Evolutionary conservation across 192 early-diverging fungal genomes (phyloP).

Genomic region (Chytriomyces sp.): DNA sequence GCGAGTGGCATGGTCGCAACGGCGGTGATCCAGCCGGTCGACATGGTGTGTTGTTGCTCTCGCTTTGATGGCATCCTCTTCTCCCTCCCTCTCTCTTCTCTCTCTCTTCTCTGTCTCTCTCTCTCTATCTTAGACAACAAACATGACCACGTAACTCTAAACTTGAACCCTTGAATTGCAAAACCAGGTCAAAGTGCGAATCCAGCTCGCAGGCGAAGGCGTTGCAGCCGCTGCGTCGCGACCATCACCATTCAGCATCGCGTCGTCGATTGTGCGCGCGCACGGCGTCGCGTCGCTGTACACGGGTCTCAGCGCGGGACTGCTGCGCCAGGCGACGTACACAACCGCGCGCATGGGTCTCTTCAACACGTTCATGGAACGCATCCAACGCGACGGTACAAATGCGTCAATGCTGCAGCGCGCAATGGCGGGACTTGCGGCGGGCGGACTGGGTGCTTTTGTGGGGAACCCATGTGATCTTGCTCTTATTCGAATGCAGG

Average conservation of each 20-base stretch:
- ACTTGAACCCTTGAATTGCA: neutral
- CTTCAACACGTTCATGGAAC: constrained; percentile 57
- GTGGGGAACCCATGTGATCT: constrained; percentile 55
- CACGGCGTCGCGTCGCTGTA: constrained; percentile 46
- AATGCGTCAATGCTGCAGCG: constrained; percentile 49
- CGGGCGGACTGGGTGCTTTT: constrained; percentile 55
- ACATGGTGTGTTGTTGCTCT: constrained; percentile 43
- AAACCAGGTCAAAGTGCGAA: constrained; percentile 55
- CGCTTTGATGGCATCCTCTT: no score
- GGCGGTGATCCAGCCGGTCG: constrained; percentile 58
- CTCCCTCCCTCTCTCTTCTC: no score
- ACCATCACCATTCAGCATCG: constrained; percentile 36
- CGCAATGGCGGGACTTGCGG: constrained; percentile 50
- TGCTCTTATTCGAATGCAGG: constrained; percentile 54
- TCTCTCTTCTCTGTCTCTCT: no score
- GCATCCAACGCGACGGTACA: constrained; percentile 26
- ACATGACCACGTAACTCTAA: no score
- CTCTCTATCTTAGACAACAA: no score
- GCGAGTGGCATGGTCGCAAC: constrained; percentile 56
- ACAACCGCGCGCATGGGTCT: constrained; percentile 60
- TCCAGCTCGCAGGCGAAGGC: constrained; percentile 58
- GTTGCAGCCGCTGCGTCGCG: constrained; percentile 13
- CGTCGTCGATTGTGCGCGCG: constrained; percentile 37
- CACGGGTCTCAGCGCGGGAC: constrained; percentile 58
- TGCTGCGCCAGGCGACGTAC: constrained; percentile 62